These are phyloP conservation scores for Calamus simplicifolius DNA, from an alignment of 176 grass and related monocot species.

Conservation along the genomic window DNA sequence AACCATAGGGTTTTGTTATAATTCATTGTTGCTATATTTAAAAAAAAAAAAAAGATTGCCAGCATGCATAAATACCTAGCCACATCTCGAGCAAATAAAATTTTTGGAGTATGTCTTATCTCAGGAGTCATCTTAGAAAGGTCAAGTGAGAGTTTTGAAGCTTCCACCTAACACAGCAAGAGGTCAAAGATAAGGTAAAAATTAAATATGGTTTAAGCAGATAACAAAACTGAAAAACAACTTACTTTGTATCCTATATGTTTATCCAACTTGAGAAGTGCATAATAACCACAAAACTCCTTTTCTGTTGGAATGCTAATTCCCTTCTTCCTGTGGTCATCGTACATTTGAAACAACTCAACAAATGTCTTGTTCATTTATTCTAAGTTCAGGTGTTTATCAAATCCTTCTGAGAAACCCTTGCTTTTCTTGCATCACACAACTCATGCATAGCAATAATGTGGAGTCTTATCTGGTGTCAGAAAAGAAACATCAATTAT, in stretches of 20 bases:
- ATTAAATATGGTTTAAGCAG: no score
- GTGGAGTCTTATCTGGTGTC: conserved; percentile 80
- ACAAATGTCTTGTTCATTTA: conserved; percentile 99
- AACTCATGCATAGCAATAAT: conserved; percentile 92
- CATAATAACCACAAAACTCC: conserved; percentile 95
- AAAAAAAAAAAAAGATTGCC: no score
- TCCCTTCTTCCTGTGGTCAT: conserved; percentile 81
- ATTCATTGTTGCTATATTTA: no score
- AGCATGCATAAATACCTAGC: conserved; percentile 43
- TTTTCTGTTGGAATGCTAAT: conserved; percentile 61
- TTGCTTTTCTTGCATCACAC: conserved; percentile 85
- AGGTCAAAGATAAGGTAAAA: not conserved
- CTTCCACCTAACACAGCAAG: conserved; percentile 62
- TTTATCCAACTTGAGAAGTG: conserved; percentile 93
- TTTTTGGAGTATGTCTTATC: conserved; percentile 60
- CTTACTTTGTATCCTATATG: conserved; percentile 96
- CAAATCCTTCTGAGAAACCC: conserved; percentile 94
- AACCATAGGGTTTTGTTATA: not conserved
- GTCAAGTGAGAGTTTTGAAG: conserved; percentile 77
- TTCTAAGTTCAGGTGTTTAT: conserved; percentile 95
- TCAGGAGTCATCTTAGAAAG: conserved; percentile 94
- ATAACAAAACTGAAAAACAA: conserved; percentile 1
- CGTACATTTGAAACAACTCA: conserved; percentile 96
- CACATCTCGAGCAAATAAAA: conserved; percentile 84
- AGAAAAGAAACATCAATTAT: conserved; percentile 11